Evolutionary conservation across 2,329 filamentous ascomycete species (phyloP), one percentile per base, ranked within the genome.

Genomic region (Penicillium crustosum): DNA sequence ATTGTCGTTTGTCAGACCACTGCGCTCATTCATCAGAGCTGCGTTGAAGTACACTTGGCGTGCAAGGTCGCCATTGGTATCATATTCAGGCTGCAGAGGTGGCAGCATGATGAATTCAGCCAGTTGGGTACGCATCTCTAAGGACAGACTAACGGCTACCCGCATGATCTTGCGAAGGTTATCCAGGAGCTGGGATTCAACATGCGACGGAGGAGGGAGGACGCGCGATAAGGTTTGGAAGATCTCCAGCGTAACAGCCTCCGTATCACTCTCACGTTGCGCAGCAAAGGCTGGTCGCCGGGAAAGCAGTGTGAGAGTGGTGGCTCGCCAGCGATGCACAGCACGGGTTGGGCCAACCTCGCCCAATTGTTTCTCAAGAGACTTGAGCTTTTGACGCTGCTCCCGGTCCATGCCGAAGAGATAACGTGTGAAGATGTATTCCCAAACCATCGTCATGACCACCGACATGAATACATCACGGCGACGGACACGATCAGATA

Each of bases 41-140:
- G 93, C 89, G 70, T 96, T 96, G 84, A 99, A 99, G 59, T 86
- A 83, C 10, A 97, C 91, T 56, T 93, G 93, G 54, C 90, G 89
- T 17, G 88, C 83, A 9, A 99, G 84, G 70, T 97, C 93, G 66
- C 94, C 94, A 62, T 94, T 91, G 67, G 87, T 89, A 75, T 97
- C 93, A 76, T 96, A 97, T 75, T 97, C 92, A 23, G 94, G 94
- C 75, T 94, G 91, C 55, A 96, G 82, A 5, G 94, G 94, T 29
- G 94, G 93, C 19, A 97, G 86, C 93, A 99, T 99, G 80, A 96
- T 94, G 79, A 96, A 99, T 79, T 97, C 94, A 38, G 94, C 92
- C 59, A 91, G 87, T 75, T 99, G 94, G 17, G 89, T 95, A 72
- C 94, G 92, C 94, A 99, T 99, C 78, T 97, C 93, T 64, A 99